phyloP scores from a whole-genome alignment of 108 stramenopile genomes.

The Stephanodiscus triporus region DNA sequence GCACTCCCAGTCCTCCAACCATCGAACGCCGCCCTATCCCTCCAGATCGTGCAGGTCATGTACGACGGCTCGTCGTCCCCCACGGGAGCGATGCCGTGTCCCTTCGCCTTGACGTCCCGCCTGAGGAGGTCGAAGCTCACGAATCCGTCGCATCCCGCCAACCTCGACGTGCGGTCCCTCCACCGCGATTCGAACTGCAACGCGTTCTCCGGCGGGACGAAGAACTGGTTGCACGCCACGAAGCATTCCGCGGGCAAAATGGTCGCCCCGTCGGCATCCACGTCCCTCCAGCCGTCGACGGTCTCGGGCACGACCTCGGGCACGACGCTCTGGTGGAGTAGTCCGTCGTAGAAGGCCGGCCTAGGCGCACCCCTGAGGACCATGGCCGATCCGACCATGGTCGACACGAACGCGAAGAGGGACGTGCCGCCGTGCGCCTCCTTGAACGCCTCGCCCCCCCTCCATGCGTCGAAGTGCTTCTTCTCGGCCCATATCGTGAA shows the following conservation, averaged over 20 bases:
- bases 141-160: constrained; percentile 83
- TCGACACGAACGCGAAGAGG: constrained; percentile 69
- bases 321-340: constrained; percentile 56
- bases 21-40: constrained; percentile 70
- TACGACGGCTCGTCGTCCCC: constrained; percentile 74
- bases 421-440: constrained; percentile 91
- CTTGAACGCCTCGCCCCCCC: constrained; percentile 88
- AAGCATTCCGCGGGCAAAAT: constrained; percentile 78
- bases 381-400: constrained; percentile 77
- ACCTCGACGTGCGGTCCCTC: constrained; percentile 63
- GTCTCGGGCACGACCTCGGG: constrained; percentile 62
- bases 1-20: constrained; percentile 65
- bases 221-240: constrained; percentile 87
- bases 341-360: constrained; percentile 86
- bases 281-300: constrained; percentile 84
- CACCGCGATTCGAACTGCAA: constrained; percentile 80
- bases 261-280: constrained; percentile 74
- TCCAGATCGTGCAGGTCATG: constrained; percentile 73
- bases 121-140: constrained; percentile 75
- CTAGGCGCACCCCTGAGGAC: constrained; percentile 74
- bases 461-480: constrained; percentile 82
- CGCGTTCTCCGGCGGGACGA: constrained; percentile 62
- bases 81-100: constrained; percentile 74
- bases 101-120: constrained; percentile 82
- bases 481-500: constrained; percentile 90